Percentiles rank a stretch among this genome's conserved stretches.
Conservation (phyloP, 2,329 filamentous ascomycete species). For the Aspergillus oerlinghausenensis region DNA sequence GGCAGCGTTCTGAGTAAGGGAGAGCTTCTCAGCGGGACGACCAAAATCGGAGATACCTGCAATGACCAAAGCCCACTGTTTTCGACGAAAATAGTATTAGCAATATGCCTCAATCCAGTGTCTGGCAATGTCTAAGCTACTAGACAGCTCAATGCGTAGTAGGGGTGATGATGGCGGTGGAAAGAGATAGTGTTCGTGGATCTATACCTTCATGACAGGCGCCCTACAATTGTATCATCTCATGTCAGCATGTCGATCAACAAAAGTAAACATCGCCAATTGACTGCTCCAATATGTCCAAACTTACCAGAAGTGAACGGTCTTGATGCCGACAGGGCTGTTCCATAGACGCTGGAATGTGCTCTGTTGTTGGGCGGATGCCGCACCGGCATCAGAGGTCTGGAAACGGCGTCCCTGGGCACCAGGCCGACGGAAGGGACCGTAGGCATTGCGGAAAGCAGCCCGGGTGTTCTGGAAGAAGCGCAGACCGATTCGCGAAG, state of each 20-base stretch:
- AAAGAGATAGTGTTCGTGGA: not conserved
- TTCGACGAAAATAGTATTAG: not conserved
- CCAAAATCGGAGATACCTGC: constrained; percentile 88
- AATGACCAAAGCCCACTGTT: constrained; percentile 83
- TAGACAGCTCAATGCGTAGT: not conserved
- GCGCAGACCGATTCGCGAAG: constrained; percentile 55
- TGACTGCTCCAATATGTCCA: not conserved
- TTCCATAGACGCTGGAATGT: constrained; percentile 75
- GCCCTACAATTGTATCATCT: constrained; percentile 55
- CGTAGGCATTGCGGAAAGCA: constrained; percentile 52
- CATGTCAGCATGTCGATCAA: constrained; percentile 10
- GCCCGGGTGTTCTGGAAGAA: constrained; percentile 48
- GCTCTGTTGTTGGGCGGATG: constrained; percentile 42
- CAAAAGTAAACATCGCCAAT: constrained; percentile 2
- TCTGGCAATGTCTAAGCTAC: not conserved
- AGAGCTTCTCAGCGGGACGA: constrained; percentile 88
- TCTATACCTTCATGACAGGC: constrained; percentile 77
- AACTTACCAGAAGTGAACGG: constrained; percentile 90
- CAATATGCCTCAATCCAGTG: not conserved
- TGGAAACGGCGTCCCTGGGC: constrained; percentile 61
- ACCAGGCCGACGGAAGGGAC: constrained; percentile 49
- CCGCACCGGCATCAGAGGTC: constrained; percentile 57
- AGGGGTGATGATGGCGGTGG: not conserved
- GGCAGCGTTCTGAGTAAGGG: constrained; percentile 84
- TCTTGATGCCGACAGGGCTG: constrained; percentile 78